These are phyloP conservation scores for Phaseolus coccineus DNA, from an alignment of 331 rosid genomes.

Conservation along the genomic window DNA sequence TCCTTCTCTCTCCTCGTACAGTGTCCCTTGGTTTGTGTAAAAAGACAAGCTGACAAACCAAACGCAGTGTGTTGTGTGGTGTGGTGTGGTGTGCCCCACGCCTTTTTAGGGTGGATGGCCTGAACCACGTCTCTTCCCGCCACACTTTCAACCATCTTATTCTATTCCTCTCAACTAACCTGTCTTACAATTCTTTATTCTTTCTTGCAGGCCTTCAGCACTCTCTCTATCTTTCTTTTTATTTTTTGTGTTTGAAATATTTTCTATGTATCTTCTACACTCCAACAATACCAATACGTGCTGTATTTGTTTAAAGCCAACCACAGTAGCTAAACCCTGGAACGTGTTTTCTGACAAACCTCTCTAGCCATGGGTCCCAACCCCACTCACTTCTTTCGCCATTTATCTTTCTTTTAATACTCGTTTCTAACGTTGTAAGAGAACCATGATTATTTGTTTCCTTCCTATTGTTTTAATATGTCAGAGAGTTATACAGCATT, in stretches of 20 bases:
- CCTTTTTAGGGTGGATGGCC: neutral
- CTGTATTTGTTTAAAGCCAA: slow-evolving; percentile 8
- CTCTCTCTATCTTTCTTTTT: neutral
- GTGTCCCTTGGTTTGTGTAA: slow-evolving; percentile 26
- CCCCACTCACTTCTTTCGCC: too few relatives aligned
- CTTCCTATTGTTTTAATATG: too few relatives aligned
- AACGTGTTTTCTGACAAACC: slow-evolving; percentile 66
- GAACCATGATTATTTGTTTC: too few relatives aligned
- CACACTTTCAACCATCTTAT: slow-evolving; percentile 6
- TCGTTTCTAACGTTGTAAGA: too few relatives aligned
- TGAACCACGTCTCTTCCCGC: slow-evolving; percentile 35
- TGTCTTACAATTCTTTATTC: neutral
- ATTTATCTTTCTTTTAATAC: too few relatives aligned
- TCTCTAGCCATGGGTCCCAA: too few relatives aligned
- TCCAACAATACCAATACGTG: too few relatives aligned
- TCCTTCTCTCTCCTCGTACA: slow-evolving; percentile 11
- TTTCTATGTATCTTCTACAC: neutral
- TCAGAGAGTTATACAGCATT: too few relatives aligned
- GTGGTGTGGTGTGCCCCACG: slow-evolving; percentile 9
- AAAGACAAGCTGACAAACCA: slow-evolving; percentile 18
- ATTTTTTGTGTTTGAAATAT: neutral
- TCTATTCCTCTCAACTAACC: neutral
- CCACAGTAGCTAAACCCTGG: slow-evolving; percentile 17
- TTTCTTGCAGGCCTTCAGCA: neutral
- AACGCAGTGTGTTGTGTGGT: neutral